Evolutionary conservation across 176 grass and related monocot species (phyloP), one percentile per base, ranked within the genome.

Genomic region (Secale cereale): DNA sequence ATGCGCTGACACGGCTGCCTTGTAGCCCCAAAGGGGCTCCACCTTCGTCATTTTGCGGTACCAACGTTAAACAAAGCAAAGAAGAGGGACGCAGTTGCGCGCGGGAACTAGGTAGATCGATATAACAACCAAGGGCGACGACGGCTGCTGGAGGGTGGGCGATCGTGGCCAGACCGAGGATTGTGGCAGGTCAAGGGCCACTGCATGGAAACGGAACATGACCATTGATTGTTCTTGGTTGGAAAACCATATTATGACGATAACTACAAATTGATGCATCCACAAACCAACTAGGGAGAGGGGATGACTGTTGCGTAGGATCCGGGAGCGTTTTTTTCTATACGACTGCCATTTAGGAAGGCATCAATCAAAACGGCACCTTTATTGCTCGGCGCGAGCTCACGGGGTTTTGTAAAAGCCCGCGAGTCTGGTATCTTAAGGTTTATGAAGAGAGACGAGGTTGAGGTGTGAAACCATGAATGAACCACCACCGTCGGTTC

Each of bases 401-500:
- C 17, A 22, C 7, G 0, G 6, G 1, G 2, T 15, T 54, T 56
- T 56, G 0, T 22, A 56, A 56, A 20, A 56, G 17, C 5, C 16
- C 6, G 16, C 1, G 15, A 2, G 0, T 8, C 17, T 1, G 52
- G 0, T 57, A 9, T 22, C 20, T 22, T 1, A 3, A 2, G 2
- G 19, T 57, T 57, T 22, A 57, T 0, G 2, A 22, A 6, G 52
- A 57, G 19, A 7, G 7, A 22, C 2, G 19, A 57, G 0, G 54
- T 22, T 7, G 7, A 57, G 19, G 19, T 8, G 19, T 19, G 16
- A 52, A 52, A 19, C 16, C 1, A 19, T 7, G 0, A 7, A 1
- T 17, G 2, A 1, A 52, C 48, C 48, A 2, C 0, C 16, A 19
- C 48, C 46, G 7, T 0, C 5, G 5, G 16, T 17, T 17, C 0